phyloP scores from a whole-genome alignment of 768 basidiomycete genomes.

The Xerocomellus amylosporus region DNA sequence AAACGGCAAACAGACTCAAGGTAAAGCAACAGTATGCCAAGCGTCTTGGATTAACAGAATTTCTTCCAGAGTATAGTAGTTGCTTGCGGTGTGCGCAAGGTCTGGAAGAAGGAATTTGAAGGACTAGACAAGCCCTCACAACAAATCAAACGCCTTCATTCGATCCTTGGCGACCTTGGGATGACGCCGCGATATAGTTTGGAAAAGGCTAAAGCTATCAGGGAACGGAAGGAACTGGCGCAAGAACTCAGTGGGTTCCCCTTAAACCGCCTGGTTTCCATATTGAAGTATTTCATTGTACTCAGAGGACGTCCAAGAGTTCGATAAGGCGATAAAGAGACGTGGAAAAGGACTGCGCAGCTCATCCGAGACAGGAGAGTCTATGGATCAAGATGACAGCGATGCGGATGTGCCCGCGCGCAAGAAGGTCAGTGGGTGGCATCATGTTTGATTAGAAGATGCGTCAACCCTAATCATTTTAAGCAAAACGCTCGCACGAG shows the following conservation, averaged over 20 bases:
- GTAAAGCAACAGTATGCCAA: constrained; percentile 32
- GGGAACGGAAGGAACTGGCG: constrained; percentile 67
- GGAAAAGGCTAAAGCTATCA: constrained; percentile 79
- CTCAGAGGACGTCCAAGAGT: constrained; percentile 73
- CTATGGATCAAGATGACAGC: constrained; percentile 33
- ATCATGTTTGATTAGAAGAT: not conserved
- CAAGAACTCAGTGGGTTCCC: constrained; percentile 67
- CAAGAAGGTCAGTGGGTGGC: constrained; percentile 39
- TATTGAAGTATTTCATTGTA: not conserved
- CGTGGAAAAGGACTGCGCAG: constrained; percentile 18
- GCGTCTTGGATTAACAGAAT: not conserved
- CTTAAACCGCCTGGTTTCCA: not conserved
- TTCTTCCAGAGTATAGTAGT: constrained; percentile 54
- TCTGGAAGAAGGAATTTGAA: constrained; percentile 73
- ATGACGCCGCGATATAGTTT: constrained; percentile 77
- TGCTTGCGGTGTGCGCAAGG: constrained; percentile 75
- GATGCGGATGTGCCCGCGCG: constrained; percentile 35
- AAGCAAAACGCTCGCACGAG: constrained; percentile 51
- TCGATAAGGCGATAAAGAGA: constrained; percentile 49
- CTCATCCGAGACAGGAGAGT: constrained; percentile 21
- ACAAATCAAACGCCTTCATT: constrained; percentile 63
- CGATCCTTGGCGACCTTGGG: constrained; percentile 67
- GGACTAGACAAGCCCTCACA: constrained; percentile 53
- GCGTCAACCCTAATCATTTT: not conserved
- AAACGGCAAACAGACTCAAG: constrained; percentile 72